Base-by-base conservation (phyloP, 1,284 basidiomycete genomes). In the Sphaerobolus stellatus region DNA sequence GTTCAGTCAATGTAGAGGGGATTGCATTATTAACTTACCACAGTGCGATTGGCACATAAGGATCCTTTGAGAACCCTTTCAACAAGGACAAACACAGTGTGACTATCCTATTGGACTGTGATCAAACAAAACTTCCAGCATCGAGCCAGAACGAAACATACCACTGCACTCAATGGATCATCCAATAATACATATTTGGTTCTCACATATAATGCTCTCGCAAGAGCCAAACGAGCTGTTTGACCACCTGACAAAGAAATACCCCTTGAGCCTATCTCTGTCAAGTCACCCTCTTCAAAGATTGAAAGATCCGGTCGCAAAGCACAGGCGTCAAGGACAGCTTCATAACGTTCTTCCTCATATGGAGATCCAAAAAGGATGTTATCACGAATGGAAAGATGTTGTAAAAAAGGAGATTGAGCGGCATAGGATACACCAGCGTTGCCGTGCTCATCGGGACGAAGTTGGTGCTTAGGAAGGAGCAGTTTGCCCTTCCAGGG, bases 31-130 rank as follows among this genome's bases (percentile, higher is more conserved):
- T n/a, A 36, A 14, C 34, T 18, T 36, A 36, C 34, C 14, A 36
- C 34, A 36, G 34, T 36, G 14, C 34, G 34, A 36, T 36, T 18
- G 14, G 14, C 18, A 36, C 14, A 18, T 14, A 36, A 18, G 14
- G 34, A 14, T 36, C 34, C 34, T 36, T 36, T 14, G 14, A 36
- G 18, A 18, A 36, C 34, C 14, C 18, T 18, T 14, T 14, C 34
- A 36, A 14, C 14, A 14, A 36, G 34, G 14, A 18, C 34, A 14
- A 14, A 14, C 18, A 18, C 34, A 18, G 18, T 18, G 18, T 18
- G 14, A 14, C 14, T 18, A 36, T 36, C 34, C 14, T 87, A 61
- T 50, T 60, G 13, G 43, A 48, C 28, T 30, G 36, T 2, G n/a
- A 7, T n/a, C 20, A 11, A 25, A 53, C 48, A 18, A 51, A 16